Conservation (phyloP, 2,329 filamentous ascomycete species). For the Botryotinia calthae region DNA sequence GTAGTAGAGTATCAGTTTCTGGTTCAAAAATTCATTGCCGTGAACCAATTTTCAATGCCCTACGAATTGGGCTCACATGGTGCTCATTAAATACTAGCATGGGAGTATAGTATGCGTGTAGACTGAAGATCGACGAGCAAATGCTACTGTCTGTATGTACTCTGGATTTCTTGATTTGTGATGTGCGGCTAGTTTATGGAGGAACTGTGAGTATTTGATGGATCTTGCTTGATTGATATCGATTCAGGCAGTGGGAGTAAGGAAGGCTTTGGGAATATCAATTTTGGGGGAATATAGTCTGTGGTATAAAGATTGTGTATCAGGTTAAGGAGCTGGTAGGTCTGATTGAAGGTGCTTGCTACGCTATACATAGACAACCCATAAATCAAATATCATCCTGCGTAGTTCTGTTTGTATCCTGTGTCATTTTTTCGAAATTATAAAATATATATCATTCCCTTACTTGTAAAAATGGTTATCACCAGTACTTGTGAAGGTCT, state of each 20-base stretch:
- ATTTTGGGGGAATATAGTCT: neutral
- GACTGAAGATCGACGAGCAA: neutral
- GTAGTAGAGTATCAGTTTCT: too few relatives aligned
- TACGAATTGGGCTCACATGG: too few relatives aligned
- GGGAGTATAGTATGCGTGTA: neutral
- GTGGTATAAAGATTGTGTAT: neutral
- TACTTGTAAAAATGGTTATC: neutral
- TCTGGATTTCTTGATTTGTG: neutral
- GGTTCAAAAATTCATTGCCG: too few relatives aligned
- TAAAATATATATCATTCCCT: neutral
- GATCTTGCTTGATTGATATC: neutral
- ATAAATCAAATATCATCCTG: neutral
- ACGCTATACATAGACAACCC: neutral
- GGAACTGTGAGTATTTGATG: neutral
- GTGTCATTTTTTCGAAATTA: too few relatives aligned
- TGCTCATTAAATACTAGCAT: too few relatives aligned
- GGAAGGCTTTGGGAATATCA: neutral
- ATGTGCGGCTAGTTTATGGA: too few relatives aligned
- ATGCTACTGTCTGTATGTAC: neutral
- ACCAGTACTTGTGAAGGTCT: neutral
- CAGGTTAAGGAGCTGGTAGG: neutral
- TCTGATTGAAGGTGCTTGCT: neutral
- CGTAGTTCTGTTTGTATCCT: neutral
- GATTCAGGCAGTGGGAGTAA: neutral
- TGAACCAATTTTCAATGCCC: too few relatives aligned